phyloP scores from a whole-genome alignment of 1,284 basidiomycete genomes.

The Cryptococcus floricola region DNA sequence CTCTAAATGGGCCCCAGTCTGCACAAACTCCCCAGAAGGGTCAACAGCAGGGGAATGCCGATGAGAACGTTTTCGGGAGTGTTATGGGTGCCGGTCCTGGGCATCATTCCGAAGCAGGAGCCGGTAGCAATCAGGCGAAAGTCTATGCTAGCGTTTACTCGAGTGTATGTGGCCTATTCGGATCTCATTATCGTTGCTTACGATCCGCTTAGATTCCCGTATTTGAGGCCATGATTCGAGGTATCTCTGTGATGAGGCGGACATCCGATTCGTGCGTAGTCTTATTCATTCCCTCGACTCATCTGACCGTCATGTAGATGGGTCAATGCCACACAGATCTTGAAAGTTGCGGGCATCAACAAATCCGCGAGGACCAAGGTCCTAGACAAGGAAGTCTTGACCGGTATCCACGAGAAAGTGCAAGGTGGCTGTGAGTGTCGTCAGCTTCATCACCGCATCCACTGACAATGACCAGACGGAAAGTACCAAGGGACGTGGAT shows the following conservation, averaged over 20 bases:
- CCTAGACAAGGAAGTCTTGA: conserved; percentile 93
- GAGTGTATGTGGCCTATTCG: conserved; percentile 28
- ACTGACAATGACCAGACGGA: conserved; percentile 56
- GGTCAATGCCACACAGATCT: conserved; percentile 93
- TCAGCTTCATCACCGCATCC: background rate
- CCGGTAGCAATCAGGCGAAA: conserved; percentile 28
- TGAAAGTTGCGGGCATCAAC: conserved; percentile 97
- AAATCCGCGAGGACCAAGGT: conserved; percentile 97
- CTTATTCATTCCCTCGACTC: background rate
- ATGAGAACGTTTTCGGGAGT: conserved; percentile 37
- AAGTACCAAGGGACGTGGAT: conserved; percentile 99
- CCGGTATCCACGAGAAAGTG: conserved; percentile 96
- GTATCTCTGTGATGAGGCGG: conserved; percentile 97
- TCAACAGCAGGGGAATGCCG: conserved; percentile 10
- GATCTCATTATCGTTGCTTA: background rate
- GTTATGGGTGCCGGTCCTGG: conserved; percentile 41
- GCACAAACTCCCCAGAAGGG: too few species aligned
- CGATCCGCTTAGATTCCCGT: conserved; percentile 53
- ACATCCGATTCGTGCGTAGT: conserved; percentile 81
- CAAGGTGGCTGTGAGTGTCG: conserved; percentile 74
- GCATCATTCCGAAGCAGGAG: conserved; percentile 7
- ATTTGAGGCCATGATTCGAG: conserved; percentile 94
- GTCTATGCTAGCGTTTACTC: conserved; percentile 49
- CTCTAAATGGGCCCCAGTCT: too few species aligned
- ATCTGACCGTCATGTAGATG: conserved; percentile 18